Evolutionary conservation across 805 yeast genomes (phyloP).

Genomic region (Wickerhamomyces silvicola): DNA sequence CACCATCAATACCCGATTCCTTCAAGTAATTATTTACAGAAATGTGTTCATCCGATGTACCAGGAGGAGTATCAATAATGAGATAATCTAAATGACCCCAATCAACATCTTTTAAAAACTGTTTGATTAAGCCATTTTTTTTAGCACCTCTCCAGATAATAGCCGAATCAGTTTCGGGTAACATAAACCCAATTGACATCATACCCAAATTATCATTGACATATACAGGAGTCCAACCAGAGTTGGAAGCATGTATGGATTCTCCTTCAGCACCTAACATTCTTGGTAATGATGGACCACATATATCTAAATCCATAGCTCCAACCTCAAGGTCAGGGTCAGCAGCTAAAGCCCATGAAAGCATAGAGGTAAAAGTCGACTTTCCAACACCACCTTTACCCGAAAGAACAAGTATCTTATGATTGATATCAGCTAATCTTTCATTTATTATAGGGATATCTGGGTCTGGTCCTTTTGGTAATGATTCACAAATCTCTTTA

Average conservation of each 20-base stretch:
- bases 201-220: constrained; percentile 91
- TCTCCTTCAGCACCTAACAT: constrained; percentile 93
- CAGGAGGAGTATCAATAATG: constrained; percentile 96
- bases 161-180: constrained; percentile 89
- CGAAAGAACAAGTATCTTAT: constrained; percentile 75
- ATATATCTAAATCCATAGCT: constrained; percentile 94
- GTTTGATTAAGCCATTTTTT: constrained; percentile 88
- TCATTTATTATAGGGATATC: constrained; percentile 73
- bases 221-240: constrained; percentile 97
- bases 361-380: constrained; percentile 90
- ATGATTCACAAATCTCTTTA: constrained; percentile 79
- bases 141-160: constrained; percentile 98
- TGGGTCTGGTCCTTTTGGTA: constrained; percentile 94
- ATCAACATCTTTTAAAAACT: constrained; percentile 87
- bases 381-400: constrained; percentile 98
- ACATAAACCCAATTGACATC: constrained; percentile 92
- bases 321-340: constrained; percentile 69
- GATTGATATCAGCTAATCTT: constrained; percentile 58
- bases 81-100: constrained; percentile 90
- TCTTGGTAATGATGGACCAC: constrained; percentile 94
- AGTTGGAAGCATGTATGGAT: constrained; percentile 76
- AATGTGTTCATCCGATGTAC: constrained; percentile 95
- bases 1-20: constrained; percentile 92
- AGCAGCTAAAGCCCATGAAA: constrained; percentile 94
- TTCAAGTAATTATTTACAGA: constrained; percentile 83